Percentiles rank a stretch among this genome's conserved stretches.
phyloP scores from a whole-genome alignment of 768 basidiomycete genomes.

The Suillus lakei region DNA sequence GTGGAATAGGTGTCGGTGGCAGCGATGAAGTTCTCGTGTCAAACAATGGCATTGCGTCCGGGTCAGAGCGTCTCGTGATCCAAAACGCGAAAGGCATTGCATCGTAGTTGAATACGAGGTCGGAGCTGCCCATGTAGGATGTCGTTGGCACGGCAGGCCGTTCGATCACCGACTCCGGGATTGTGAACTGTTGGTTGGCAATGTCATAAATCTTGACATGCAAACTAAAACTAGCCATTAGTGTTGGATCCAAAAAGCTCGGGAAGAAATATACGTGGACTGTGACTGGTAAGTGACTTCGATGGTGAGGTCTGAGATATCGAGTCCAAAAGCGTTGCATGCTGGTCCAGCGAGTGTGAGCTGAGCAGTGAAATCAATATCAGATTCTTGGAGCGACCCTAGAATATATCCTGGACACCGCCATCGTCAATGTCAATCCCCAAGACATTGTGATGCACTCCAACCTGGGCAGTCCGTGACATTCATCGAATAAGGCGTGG shows the following conservation, averaged over 20 bases:
- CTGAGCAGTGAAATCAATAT: conserved; percentile 54
- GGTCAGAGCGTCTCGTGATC: conserved; percentile 66
- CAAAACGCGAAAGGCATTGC: conserved; percentile 70
- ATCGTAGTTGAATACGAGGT: conserved; percentile 67
- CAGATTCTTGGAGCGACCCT: conserved; percentile 41
- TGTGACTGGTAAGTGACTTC: conserved; percentile 62
- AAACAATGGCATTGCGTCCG: conserved; percentile 56
- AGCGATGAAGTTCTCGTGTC: conserved; percentile 66
- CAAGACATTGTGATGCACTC: background rate
- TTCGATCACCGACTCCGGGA: conserved; percentile 54
- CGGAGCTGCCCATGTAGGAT: conserved; percentile 45
- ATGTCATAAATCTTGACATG: conserved; percentile 69
- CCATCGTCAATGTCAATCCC: background rate
- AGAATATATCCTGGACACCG: conserved; percentile 55
- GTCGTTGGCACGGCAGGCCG: conserved; percentile 39
- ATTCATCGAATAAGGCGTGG: conserved; percentile 7
- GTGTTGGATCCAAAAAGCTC: background rate
- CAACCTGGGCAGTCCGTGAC: conserved; percentile 22
- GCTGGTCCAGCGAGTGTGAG: conserved; percentile 53
- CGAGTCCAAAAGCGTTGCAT: conserved; percentile 65
- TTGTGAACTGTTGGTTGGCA: conserved; percentile 59
- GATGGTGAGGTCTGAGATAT: conserved; percentile 57
- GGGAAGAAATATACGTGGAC: conserved; percentile 38
- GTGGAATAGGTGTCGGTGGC: conserved; percentile 56
- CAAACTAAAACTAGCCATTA: conserved; percentile 41